These are phyloP conservation scores for Metarhizium guizhouense DNA, from an alignment of 2,329 filamentous ascomycete species.

Conservation along the genomic window DNA sequence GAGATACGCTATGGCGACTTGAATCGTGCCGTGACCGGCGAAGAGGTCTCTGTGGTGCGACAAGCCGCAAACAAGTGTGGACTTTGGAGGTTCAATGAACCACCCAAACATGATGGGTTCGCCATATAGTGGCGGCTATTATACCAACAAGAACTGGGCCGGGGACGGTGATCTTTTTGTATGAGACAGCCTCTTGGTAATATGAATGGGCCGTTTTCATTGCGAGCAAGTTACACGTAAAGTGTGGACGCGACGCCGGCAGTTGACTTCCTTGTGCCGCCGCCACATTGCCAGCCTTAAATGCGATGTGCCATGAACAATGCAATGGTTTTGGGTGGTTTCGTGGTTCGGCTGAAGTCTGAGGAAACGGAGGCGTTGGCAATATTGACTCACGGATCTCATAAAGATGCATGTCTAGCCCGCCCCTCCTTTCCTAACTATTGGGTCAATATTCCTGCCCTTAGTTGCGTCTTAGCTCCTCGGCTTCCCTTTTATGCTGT, in stretches of 20 bases:
- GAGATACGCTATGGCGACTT: constrained; percentile 65
- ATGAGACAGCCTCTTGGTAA: not conserved
- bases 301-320: not conserved
- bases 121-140: constrained; percentile 21
- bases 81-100: constrained; percentile 71
- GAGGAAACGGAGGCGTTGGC: not conserved
- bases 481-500: not conserved
- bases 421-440: not conserved
- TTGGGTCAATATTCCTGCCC: not conserved
- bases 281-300: not conserved
- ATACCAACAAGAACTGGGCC: not conserved
- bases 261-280: not conserved
- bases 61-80: constrained; percentile 62
- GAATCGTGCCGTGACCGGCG: constrained; percentile 50
- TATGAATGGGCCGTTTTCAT: not conserved
- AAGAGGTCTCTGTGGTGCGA: constrained; percentile 58
- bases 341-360: no score
- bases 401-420: not conserved
- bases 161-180: not conserved
- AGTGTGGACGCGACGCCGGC: not conserved
- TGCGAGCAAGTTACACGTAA: not conserved
- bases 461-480: not conserved
- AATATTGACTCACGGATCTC: constrained; percentile 1
- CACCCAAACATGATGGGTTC: constrained; percentile 42
- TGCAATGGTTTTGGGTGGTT: not conserved